Conservation (phyloP, 164 flowering plant genomes). For the Tetrastigma voinierianum region DNA sequence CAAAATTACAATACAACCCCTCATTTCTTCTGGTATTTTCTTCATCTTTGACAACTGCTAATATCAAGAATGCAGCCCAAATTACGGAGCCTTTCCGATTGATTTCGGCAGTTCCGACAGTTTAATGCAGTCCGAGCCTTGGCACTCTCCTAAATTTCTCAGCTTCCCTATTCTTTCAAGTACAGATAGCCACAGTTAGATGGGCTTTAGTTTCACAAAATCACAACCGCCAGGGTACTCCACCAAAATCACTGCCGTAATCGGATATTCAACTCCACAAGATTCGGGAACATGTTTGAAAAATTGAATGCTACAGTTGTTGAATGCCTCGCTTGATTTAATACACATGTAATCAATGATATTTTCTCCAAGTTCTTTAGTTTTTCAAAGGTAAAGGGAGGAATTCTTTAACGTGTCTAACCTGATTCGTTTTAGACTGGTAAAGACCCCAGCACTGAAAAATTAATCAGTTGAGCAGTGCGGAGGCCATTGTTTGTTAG, state of each 20-base stretch:
- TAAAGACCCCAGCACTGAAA: slow-evolving; percentile 14
- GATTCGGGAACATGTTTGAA: slow-evolving; percentile 25
- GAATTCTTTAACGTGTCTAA: slow-evolving; percentile 29
- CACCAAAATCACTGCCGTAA: slow-evolving; percentile 32
- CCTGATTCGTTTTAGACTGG: slow-evolving; percentile 31
- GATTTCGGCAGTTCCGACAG: slow-evolving; percentile 35
- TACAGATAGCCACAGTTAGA: slow-evolving; percentile 35
- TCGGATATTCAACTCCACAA: slow-evolving; percentile 43
- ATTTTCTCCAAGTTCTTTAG: slow-evolving; percentile 31
- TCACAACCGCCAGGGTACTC: slow-evolving; percentile 31
- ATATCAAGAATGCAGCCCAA: slow-evolving; percentile 34
- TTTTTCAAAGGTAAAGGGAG: background rate
- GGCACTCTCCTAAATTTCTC: slow-evolving; percentile 26
- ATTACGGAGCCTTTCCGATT: slow-evolving; percentile 20
- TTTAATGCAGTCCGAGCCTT: slow-evolving; percentile 36
- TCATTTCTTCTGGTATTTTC: slow-evolving; percentile 29
- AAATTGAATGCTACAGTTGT: background rate
- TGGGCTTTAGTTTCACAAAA: slow-evolving; percentile 17
- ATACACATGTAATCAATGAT: slow-evolving; percentile 38
- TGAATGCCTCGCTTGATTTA: slow-evolving; percentile 20
- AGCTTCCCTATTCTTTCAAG: slow-evolving; percentile 27
- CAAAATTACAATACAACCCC: slow-evolving; percentile 21
- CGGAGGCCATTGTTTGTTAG: slow-evolving; percentile 9
- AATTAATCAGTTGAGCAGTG: background rate
- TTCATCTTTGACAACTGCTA: slow-evolving; percentile 26